phyloP scores from a whole-genome alignment of 768 basidiomycete species.

The Lactifluus piperatus region DNA sequence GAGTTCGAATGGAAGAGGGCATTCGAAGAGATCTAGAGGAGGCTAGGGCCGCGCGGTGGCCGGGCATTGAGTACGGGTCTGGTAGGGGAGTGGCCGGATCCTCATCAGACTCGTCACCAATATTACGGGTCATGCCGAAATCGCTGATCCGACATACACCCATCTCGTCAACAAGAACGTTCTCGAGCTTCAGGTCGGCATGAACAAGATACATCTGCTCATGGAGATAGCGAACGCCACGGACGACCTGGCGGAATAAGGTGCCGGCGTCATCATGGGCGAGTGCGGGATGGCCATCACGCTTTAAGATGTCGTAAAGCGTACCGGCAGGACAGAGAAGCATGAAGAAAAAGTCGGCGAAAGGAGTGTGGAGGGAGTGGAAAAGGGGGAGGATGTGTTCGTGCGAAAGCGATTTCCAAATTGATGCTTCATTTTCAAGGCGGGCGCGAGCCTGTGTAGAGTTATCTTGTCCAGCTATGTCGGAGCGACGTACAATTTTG shows the following conservation, averaged over 20 bases:
- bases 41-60: background rate
- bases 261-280: slow-evolving; percentile 72
- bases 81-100: background rate
- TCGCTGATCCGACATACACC: slow-evolving; percentile 80
- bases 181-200: slow-evolving; percentile 95
- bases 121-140: slow-evolving; percentile 71
- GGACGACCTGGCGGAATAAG: slow-evolving; percentile 81
- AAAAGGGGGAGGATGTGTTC: slow-evolving; percentile 86
- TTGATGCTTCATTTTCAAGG: slow-evolving; percentile 57
- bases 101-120: slow-evolving; percentile 35
- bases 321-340: slow-evolving; percentile 79
- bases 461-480: slow-evolving; percentile 44
- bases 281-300: slow-evolving; percentile 58
- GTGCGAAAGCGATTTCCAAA: slow-evolving; percentile 74
- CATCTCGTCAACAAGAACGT: slow-evolving; percentile 85
- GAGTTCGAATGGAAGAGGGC: slow-evolving; percentile 1
- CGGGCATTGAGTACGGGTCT: background rate
- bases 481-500: slow-evolving; percentile 66
- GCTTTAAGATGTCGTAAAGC: slow-evolving; percentile 72
- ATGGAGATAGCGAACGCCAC: slow-evolving; percentile 78
- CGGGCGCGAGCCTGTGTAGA: slow-evolving; percentile 41
- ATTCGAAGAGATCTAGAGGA: background rate
- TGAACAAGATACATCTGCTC: slow-evolving; percentile 72
- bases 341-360: slow-evolving; percentile 75
- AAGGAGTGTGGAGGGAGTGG: slow-evolving; percentile 44